phyloP scores from a whole-genome alignment of 2,329 filamentous ascomycete species.

The Phialocephala subalpina region DNA sequence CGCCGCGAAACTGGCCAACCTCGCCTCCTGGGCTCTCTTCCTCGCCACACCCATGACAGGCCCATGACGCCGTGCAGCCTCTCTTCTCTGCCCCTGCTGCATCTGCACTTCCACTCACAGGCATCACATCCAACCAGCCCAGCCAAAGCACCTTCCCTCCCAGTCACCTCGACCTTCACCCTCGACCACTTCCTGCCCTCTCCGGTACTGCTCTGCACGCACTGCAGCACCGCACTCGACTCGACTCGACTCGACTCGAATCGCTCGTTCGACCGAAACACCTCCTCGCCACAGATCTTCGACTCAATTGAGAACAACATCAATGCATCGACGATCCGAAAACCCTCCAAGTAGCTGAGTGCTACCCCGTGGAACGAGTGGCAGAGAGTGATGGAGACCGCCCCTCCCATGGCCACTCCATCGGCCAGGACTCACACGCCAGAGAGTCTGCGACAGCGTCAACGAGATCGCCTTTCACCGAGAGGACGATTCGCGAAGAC shows the following conservation, averaged over 20 bases:
- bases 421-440: conserved; percentile 35
- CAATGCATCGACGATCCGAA: conserved; percentile 39
- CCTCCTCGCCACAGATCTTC: neutral
- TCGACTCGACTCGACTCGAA: too few relatives aligned
- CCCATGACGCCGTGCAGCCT: conserved; percentile 4
- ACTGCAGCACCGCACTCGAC: conserved; percentile 4
- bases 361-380: conserved; percentile 19
- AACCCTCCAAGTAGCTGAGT: conserved; percentile 35
- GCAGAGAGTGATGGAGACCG: conserved; percentile 30
- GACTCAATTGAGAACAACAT: conserved; percentile 22
- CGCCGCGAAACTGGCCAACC: neutral
- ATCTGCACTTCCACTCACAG: neutral
- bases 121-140: conserved; percentile 4
- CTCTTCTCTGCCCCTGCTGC: conserved; percentile 1
- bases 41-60: neutral
- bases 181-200: conserved; percentile 1
- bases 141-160: neutral
- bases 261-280: neutral
- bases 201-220: conserved; percentile 5
- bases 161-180: neutral
- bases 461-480: conserved; percentile 44
- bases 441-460: conserved; percentile 45
- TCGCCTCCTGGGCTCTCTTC: neutral
- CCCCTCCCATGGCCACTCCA: conserved; percentile 27
- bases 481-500: conserved; percentile 40